phyloP scores from a whole-genome alignment of 305 asterid genomes.

The Petunia hybrid region DNA sequence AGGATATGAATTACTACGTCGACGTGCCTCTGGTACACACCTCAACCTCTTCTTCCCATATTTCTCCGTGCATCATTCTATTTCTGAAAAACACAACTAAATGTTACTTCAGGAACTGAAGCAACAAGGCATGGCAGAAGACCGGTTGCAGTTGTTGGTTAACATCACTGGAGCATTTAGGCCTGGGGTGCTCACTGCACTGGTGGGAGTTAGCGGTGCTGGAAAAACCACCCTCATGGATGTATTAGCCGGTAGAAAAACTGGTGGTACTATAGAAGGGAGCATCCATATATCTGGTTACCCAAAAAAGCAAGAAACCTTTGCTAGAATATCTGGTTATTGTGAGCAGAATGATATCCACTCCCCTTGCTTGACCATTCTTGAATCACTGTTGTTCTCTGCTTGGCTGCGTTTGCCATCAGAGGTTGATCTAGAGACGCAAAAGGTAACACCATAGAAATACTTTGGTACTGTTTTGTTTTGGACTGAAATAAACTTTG shows the following conservation, averaged over 20 bases:
- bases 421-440: conserved; percentile 82
- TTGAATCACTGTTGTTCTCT: conserved; percentile 90
- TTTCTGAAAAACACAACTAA: conserved; percentile 34
- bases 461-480: conserved; percentile 36
- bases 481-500: conserved; percentile 39
- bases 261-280: conserved; percentile 83
- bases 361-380: conserved; percentile 92
- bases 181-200: conserved; percentile 88
- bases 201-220: conserved; percentile 90
- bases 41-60: conserved; percentile 26
- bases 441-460: conserved; percentile 58
- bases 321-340: conserved; percentile 88
- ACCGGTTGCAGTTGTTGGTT: conserved; percentile 77
- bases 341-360: conserved; percentile 96
- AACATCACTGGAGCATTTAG: conserved; percentile 84
- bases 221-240: conserved; percentile 94
- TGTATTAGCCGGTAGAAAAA: conserved; percentile 86
- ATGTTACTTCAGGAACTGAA: conserved; percentile 76
- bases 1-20: conserved; percentile 86
- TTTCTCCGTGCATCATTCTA: conserved; percentile 4
- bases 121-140: conserved; percentile 86
- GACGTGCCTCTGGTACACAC: conserved; percentile 83
- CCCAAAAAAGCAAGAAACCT: conserved; percentile 79
- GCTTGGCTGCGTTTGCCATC: conserved; percentile 89
- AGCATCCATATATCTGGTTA: conserved; percentile 70